Evolutionary conservation across 495 filamentous ascomycete species (phyloP), one percentile per base, ranked within the genome.

Genomic region (Penicillium verhagenii): DNA sequence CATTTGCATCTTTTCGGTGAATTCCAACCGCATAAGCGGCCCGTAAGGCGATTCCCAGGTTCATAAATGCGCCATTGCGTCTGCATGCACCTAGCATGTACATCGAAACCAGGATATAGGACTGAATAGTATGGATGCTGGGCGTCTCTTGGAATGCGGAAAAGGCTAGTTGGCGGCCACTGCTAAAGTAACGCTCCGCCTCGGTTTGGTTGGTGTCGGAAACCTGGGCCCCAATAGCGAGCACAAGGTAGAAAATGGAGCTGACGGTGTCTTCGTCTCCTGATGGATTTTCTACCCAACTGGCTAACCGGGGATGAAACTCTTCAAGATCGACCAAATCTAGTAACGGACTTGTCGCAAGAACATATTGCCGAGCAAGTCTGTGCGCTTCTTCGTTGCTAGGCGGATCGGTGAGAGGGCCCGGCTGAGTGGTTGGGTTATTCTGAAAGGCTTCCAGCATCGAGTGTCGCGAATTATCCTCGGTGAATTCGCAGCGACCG

Each of bases 381-480:
- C 53, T 62, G 28, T 75, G 70, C 16, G 71, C 71, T 42, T 77
- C 66, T 19, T 72, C 68, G 28, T 72, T 67, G 49, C 51, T 58
- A 10, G 66, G 62, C 9, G 72, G 70, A 26, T 57, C 50, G 40
- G 70, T 51, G 50, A 76, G 58, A 6, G 63, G 57, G 25, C 66
- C 57, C 4, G 60, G 52, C n/a, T 68, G 59, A 20, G 55, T 63
- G n/a, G 68, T 69, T 4, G 71, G 69, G 23, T 72, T 76, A 28
- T 68, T 73, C 20, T 73, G 72, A 20, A 72, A 74, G 1, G 79
- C 81, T 61, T 90, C 87, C 49, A 85, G 68, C 68, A 91, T 86
- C 21, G 82, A 82, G 64, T 90, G 85, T 40, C 86, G 76, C 47
- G 79, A 80, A 14, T 84, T 87, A 58, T 90, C 87, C 43, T 81